Evolutionary conservation across 1,139 yeast genomes (phyloP).

Genomic region (Sugiyamaella castrensis): DNA sequence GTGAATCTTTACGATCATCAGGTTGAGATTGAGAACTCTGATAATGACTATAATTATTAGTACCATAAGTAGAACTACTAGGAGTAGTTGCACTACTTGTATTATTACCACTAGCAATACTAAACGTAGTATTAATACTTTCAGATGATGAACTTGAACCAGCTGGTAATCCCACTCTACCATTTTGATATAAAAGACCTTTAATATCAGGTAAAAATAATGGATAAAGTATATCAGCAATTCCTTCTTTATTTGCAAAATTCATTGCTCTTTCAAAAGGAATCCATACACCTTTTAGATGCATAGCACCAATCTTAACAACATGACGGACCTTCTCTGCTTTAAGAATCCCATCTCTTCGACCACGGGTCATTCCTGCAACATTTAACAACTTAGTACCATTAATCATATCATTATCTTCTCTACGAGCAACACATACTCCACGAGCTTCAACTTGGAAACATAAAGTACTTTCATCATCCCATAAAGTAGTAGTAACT

Average conservation of each 20-base stretch:
- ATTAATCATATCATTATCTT: conserved; percentile 86
- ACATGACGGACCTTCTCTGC: conserved; percentile 83
- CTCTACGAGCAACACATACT: conserved; percentile 84
- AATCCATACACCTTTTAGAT: conserved; percentile 94
- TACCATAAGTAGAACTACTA: no score
- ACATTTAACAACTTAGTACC: conserved; percentile 90
- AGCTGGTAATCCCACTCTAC: conserved; percentile 14
- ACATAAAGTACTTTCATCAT: conserved; percentile 88
- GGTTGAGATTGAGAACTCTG: not conserved
- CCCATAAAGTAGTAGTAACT: conserved; percentile 94
- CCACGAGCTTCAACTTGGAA: conserved; percentile 91
- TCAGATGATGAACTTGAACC: not conserved
- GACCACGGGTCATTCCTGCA: conserved; percentile 92
- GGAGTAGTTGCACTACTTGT: no score
- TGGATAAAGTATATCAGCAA: conserved; percentile 78
- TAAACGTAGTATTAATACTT: not conserved
- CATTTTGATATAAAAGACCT: conserved; percentile 26
- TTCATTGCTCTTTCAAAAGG: conserved; percentile 88
- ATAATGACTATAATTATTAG: not conserved
- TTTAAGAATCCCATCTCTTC: conserved; percentile 87
- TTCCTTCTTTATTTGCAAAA: conserved; percentile 82
- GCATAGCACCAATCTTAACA: conserved; percentile 93
- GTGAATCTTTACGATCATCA: conserved; percentile 19
- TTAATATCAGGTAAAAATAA: conserved; percentile 83
- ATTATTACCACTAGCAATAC: conserved; percentile 1